These are phyloP conservation scores for Ganoderma resinaceum DNA, from an alignment of 1,284 basidiomycete genomes.

Conservation along the genomic window DNA sequence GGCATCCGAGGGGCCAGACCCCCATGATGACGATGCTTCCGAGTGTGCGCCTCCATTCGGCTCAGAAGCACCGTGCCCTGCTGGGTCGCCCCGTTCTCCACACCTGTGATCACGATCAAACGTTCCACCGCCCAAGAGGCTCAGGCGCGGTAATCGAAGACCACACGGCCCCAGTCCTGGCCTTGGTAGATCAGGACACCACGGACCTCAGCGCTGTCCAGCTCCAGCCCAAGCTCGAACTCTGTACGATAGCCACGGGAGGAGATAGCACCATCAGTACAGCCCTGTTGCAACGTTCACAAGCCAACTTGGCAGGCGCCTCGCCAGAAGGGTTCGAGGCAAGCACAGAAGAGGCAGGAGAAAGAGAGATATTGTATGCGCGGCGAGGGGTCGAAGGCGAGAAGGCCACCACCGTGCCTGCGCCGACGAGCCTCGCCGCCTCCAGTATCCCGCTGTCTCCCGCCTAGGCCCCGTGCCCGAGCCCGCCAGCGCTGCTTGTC, in stretches of 20 bases:
- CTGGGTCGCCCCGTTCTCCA: background rate
- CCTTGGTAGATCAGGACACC: constrained; percentile 76
- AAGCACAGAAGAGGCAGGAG: background rate
- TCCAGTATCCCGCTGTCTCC: background rate
- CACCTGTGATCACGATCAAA: background rate
- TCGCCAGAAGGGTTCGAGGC: background rate
- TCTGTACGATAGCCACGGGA: constrained; percentile 48
- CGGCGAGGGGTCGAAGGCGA: background rate
- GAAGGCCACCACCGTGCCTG: background rate
- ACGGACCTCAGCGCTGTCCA: constrained; percentile 84
- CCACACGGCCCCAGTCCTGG: constrained; percentile 77
- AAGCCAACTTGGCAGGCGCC: background rate
- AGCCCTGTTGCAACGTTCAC: background rate
- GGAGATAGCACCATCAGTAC: constrained; percentile 4
- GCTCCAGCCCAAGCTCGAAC: constrained; percentile 80
- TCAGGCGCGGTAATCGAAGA: constrained; percentile 47
- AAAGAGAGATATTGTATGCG: background rate
- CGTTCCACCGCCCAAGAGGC: background rate
- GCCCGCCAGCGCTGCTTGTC: background rate
- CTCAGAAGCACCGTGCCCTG: background rate
- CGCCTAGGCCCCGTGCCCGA: background rate
- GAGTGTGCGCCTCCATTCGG: background rate
- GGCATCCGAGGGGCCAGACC: background rate
- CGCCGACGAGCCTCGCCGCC: background rate
- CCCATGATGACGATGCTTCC: constrained; percentile 1